Evolutionary conservation across 2,329 filamentous ascomycete species (phyloP).

Genomic region (Paracorniculantispora psalliotae): DNA sequence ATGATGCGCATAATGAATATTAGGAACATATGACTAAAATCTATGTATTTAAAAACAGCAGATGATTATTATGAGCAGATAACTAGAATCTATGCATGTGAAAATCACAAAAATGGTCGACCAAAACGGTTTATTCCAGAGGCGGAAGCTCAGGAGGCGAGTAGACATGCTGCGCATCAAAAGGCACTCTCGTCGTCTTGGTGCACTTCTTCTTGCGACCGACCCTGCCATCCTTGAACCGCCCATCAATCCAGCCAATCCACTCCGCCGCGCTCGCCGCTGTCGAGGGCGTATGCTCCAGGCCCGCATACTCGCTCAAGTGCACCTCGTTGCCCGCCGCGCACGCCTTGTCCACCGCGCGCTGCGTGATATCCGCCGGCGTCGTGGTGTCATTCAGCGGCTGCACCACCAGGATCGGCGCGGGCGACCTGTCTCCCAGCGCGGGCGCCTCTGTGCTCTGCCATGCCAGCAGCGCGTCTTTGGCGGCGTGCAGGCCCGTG

Average conservation of each 20-base stretch:
- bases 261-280: conserved; percentile 7
- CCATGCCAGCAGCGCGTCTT: conserved; percentile 3
- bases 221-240: background rate
- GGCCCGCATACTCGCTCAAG: conserved; percentile 6
- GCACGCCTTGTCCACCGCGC: conserved; percentile 9
- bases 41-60: too few species aligned
- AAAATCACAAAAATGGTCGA: too few species aligned
- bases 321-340: conserved; percentile 13
- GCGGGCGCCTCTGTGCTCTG: conserved; percentile 7
- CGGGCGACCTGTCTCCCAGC: conserved; percentile 6
- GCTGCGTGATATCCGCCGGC: conserved; percentile 1
- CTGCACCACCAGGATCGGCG: conserved; percentile 16
- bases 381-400: conserved; percentile 13
- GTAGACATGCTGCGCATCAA: background rate
- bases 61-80: too few species aligned
- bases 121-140: too few species aligned
- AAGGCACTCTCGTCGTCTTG: background rate
- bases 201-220: background rate
- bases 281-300: conserved; percentile 11
- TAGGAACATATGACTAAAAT: too few species aligned
- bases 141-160: background rate
- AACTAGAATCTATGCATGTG: too few species aligned
- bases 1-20: too few species aligned
- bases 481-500: background rate
- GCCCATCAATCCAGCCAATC: conserved; percentile 9